These are phyloP conservation scores for Coniferiporia sulphurascens DNA, from an alignment of 1,284 basidiomycete species.

Conservation along the genomic window DNA sequence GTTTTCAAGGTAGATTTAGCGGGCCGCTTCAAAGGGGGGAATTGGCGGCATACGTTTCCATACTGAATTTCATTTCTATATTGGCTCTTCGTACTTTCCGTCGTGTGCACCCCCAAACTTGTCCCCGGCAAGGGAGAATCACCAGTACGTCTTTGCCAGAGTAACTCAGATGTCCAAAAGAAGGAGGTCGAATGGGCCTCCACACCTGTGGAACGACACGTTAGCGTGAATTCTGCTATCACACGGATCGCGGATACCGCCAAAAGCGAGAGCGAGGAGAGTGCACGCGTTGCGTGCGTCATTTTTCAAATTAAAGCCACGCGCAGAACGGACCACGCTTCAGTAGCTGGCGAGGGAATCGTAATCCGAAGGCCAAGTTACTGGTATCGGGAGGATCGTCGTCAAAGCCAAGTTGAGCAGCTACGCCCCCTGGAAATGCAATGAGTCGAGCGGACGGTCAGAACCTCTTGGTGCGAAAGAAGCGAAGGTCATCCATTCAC, in stretches of 20 bases:
- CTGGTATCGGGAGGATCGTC: not conserved
- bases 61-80: slow-evolving; percentile 23
- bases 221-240: not conserved
- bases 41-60: slow-evolving; percentile 35
- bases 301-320: not conserved
- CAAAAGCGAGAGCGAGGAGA: not conserved
- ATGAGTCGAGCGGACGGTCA: not conserved
- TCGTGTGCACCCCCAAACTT: not conserved
- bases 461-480: not conserved
- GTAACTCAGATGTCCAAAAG: not conserved
- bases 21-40: slow-evolving; percentile 45
- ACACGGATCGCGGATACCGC: not conserved
- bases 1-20: slow-evolving; percentile 56
- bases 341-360: not conserved
- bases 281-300: not conserved
- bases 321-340: not conserved
- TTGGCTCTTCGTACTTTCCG: not conserved
- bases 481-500: not conserved
- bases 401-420: not conserved
- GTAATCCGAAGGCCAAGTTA: not conserved
- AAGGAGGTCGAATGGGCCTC: not conserved
- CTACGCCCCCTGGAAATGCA: not conserved
- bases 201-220: not conserved
- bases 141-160: not conserved
- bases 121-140: not conserved